These are phyloP conservation scores for Plantago elongata DNA, from an alignment of 257 asterid genomes.

Conservation along the genomic window DNA sequence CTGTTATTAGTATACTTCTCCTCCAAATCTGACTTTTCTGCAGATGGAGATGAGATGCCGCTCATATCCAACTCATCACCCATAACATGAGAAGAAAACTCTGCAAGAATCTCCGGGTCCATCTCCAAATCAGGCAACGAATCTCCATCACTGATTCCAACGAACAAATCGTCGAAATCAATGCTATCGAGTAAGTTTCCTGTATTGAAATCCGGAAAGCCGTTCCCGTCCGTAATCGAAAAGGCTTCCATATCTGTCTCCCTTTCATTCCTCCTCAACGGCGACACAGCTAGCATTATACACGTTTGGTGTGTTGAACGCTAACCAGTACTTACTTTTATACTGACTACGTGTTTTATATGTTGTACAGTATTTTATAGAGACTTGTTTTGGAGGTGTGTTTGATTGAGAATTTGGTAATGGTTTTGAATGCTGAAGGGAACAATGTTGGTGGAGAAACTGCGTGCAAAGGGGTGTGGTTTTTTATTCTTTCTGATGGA, in stretches of 20 bases:
- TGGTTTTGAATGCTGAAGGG: too few relatives aligned
- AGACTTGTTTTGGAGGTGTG: too few relatives aligned
- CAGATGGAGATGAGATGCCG: constrained; percentile 7
- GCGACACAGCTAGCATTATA: constrained; percentile 66
- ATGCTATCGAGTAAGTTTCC: constrained; percentile 67
- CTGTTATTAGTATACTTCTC: constrained; percentile 18
- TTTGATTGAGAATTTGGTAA: too few relatives aligned
- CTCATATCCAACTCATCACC: constrained; percentile 41
- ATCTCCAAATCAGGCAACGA: constrained; percentile 75
- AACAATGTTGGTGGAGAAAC: too few relatives aligned
- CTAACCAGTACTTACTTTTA: too few relatives aligned
- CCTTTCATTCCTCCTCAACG: constrained; percentile 36
- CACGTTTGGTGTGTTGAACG: too few relatives aligned
- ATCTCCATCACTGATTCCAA: constrained; percentile 62
- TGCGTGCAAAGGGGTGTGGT: too few relatives aligned
- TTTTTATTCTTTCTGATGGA: too few relatives aligned
- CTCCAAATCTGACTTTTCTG: neutral
- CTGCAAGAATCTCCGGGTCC: constrained; percentile 77
- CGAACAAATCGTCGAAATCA: constrained; percentile 73
- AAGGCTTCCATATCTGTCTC: constrained; percentile 40
- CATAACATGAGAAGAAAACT: constrained; percentile 40
- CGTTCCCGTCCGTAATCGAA: constrained; percentile 33
- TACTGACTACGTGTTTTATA: too few relatives aligned
- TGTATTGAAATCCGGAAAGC: constrained; percentile 47
- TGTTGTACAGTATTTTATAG: too few relatives aligned